These are phyloP conservation scores for Gnomoniopsis smithogilvyi DNA, from an alignment of 2,329 filamentous ascomycete genomes.

Conservation along the genomic window DNA sequence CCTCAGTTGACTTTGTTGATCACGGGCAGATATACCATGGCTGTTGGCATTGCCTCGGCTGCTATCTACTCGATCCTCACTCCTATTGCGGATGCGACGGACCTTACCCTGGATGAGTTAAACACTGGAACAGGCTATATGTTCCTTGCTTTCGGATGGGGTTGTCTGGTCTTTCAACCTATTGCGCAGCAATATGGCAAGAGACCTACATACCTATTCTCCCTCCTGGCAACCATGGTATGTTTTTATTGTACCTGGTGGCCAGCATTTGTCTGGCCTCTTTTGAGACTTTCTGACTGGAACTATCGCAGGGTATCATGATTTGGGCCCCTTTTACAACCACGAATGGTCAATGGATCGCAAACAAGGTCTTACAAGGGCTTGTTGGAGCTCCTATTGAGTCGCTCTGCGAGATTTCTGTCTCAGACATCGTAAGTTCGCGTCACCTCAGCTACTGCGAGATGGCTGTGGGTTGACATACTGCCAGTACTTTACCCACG, in stretches of 20 bases:
- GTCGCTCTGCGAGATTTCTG: constrained; percentile 27
- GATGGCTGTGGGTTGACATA: not conserved
- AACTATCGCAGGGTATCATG: constrained; percentile 20
- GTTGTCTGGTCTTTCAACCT: constrained; percentile 30
- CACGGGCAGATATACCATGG: constrained; percentile 36
- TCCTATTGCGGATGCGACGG: constrained; percentile 30
- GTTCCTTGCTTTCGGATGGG: constrained; percentile 35
- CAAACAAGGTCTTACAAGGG: constrained; percentile 27
- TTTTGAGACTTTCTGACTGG: too few species aligned
- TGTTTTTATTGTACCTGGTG: not conserved
- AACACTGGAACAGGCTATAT: constrained; percentile 39
- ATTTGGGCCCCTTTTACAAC: constrained; percentile 26
- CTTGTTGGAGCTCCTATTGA: constrained; percentile 28
- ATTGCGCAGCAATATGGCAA: constrained; percentile 30
- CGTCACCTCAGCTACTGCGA: not conserved
- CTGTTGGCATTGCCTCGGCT: constrained; percentile 36
- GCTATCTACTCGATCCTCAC: constrained; percentile 37
- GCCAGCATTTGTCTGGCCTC: too few species aligned
- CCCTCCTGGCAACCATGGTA: constrained; percentile 23
- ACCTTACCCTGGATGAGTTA: constrained; percentile 31
- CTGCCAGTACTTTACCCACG: constrained; percentile 23
- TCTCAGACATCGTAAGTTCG: constrained; percentile 23
- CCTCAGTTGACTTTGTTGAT: not conserved
- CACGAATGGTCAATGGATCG: constrained; percentile 24
- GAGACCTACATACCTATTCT: constrained; percentile 28